Conservation (phyloP, 192 early-diverging fungal species). For the Pecoramyces ruminantium region DNA sequence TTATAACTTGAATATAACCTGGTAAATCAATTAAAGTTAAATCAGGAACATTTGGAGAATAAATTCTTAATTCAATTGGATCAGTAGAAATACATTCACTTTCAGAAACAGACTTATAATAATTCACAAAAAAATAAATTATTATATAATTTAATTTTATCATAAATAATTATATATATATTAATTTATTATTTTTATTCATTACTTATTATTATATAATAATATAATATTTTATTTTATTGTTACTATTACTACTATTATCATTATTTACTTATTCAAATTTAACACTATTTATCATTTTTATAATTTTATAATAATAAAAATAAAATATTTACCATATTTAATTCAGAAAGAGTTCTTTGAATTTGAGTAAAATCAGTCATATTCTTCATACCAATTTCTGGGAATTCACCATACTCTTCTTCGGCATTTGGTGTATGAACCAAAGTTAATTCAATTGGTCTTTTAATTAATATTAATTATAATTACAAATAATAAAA, state of each 20-base stretch:
- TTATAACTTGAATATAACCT: slow-evolving; percentile 74
- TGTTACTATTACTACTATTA: no score
- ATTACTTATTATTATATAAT: no score
- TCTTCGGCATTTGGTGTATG: slow-evolving; percentile 58
- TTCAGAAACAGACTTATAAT: slow-evolving; percentile 70
- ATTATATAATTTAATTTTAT: no score
- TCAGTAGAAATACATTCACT: slow-evolving; percentile 73
- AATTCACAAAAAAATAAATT: no score
- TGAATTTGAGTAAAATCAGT: slow-evolving; percentile 78
- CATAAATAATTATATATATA: no score
- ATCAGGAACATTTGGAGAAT: slow-evolving; percentile 70
- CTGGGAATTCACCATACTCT: slow-evolving; percentile 73
- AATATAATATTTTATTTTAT: no score
- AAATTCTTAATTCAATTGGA: slow-evolving; percentile 68
- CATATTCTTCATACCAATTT: slow-evolving; percentile 72
- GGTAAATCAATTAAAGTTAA: slow-evolving; percentile 69
- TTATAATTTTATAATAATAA: no score
- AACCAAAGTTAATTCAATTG: slow-evolving; percentile 68
- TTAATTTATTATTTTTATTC: no score
- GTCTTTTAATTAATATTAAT: slow-evolving; percentile 72
- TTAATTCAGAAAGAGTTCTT: slow-evolving; percentile 83
- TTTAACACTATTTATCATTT: no score
- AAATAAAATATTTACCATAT: slow-evolving; percentile 44
- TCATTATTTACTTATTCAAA: no score
- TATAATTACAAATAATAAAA: no score